These are phyloP conservation scores for Actinomortierella wolfii DNA, from an alignment of 371 early-diverging fungal genomes.

Conservation along the genomic window DNA sequence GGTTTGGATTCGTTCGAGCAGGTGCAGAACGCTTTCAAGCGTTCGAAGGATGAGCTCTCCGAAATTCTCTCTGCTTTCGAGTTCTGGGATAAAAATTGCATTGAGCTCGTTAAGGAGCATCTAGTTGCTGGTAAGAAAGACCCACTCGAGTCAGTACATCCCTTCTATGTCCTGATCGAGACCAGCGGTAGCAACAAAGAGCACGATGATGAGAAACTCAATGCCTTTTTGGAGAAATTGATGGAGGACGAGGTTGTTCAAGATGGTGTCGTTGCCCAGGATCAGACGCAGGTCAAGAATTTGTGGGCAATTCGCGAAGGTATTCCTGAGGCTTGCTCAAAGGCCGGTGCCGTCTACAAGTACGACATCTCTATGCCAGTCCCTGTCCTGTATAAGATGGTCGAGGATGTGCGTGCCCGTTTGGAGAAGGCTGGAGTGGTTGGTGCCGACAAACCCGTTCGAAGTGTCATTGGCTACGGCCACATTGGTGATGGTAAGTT, in stretches of 20 bases:
- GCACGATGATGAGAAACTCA: constrained; percentile 90
- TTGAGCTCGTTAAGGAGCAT: constrained; percentile 75
- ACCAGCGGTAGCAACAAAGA: constrained; percentile 91
- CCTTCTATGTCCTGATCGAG: constrained; percentile 93
- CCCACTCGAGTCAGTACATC: constrained; percentile 67
- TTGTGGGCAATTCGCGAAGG: constrained; percentile 93
- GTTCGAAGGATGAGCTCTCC: constrained; percentile 75
- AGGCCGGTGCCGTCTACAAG: constrained; percentile 87
- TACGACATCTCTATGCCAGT: constrained; percentile 93
- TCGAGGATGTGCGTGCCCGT: constrained; percentile 77
- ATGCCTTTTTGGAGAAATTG: constrained; percentile 68
- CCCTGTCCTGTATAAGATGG: constrained; percentile 80
- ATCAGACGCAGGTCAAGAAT: constrained; percentile 65
- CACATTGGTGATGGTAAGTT: constrained; percentile 80
- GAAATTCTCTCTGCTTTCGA: constrained; percentile 95
- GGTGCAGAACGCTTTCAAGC: constrained; percentile 79
- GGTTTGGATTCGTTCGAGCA: constrained; percentile 75
- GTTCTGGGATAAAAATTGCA: constrained; percentile 86
- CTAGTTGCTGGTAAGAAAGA: constrained; percentile 57
- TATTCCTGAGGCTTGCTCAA: constrained; percentile 89
- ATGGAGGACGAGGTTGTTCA: constrained; percentile 72
- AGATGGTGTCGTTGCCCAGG: constrained; percentile 94
- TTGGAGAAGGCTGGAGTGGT: constrained; percentile 65
- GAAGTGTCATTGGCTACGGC: constrained; percentile 90
- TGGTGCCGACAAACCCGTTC: constrained; percentile 59